Evolutionary conservation across 192 early-diverging fungal genomes (phyloP).

Genomic region (Chytriomyces sp.): DNA sequence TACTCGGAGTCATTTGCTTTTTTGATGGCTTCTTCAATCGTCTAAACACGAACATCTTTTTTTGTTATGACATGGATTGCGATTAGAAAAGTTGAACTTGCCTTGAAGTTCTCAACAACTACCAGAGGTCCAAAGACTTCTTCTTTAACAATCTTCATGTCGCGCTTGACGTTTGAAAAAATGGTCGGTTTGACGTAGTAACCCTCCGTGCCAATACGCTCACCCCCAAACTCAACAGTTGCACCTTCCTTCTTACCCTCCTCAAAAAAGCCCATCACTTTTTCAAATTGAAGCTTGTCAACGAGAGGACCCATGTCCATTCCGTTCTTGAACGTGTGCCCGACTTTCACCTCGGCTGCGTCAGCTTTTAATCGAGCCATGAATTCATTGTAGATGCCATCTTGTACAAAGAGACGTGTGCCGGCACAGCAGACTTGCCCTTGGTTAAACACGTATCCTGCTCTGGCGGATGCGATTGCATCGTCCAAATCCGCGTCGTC

Average conservation of each 20-base stretch:
- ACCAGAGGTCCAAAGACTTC: slow-evolving; percentile 92
- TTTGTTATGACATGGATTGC: slow-evolving; percentile 2
- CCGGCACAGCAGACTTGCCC: slow-evolving; percentile 54
- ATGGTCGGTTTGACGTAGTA: slow-evolving; percentile 67
- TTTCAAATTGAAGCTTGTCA: slow-evolving; percentile 63
- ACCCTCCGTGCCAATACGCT: slow-evolving; percentile 13
- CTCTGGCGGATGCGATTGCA: slow-evolving; percentile 37
- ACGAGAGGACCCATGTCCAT: slow-evolving; percentile 82
- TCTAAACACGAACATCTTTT: slow-evolving; percentile 8
- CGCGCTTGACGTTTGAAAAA: slow-evolving; percentile 63
- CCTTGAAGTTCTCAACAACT: slow-evolving; percentile 66
- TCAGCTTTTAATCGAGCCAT: slow-evolving; percentile 47
- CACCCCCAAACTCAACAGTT: slow-evolving; percentile 69
- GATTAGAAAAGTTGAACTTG: background rate
- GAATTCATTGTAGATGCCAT: slow-evolving; percentile 41
- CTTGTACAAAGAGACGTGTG: slow-evolving; percentile 39
- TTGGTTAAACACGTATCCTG: slow-evolving; percentile 28
- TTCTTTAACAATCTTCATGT: slow-evolving; percentile 73
- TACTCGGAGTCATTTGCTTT: slow-evolving; percentile 73
- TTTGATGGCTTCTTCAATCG: slow-evolving; percentile 77
- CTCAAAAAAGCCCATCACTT: slow-evolving; percentile 67
- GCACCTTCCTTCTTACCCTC: slow-evolving; percentile 75
- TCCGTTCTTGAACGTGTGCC: slow-evolving; percentile 67
- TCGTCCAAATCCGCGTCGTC: slow-evolving; percentile 26
- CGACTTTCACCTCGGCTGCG: slow-evolving; percentile 62